Percentiles rank a stretch among this genome's conserved stretches.
These are phyloP conservation scores for Phialocephala subalpina DNA, from an alignment of 2,329 filamentous ascomycete species.

Conservation along the genomic window DNA sequence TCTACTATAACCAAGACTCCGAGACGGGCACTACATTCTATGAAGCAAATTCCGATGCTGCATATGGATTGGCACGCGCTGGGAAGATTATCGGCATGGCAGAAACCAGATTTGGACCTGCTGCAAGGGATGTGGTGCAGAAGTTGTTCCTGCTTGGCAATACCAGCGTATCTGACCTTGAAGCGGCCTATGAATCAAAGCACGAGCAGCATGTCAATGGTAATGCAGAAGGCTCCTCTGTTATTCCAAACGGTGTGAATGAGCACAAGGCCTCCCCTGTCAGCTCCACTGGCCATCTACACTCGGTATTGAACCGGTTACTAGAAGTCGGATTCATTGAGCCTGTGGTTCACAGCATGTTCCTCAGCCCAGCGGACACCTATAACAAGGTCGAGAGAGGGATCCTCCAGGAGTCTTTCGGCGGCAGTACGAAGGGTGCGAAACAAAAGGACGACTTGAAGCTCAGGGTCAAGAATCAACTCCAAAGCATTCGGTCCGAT, in stretches of 20 bases:
- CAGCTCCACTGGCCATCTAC: slow-evolving; percentile 48
- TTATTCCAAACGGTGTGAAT: slow-evolving; percentile 29
- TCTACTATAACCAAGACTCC: slow-evolving; percentile 74
- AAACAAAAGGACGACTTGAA: slow-evolving; percentile 73
- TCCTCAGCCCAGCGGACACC: slow-evolving; percentile 68
- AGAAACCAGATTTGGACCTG: slow-evolving; percentile 75
- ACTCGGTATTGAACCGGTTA: slow-evolving; percentile 53
- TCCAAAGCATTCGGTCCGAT: slow-evolving; percentile 59
- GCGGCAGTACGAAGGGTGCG: slow-evolving; percentile 62
- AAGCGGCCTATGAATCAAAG: slow-evolving; percentile 62
- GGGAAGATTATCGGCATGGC: slow-evolving; percentile 84
- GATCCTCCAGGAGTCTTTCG: slow-evolving; percentile 61
- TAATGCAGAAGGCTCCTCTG: slow-evolving; percentile 30
- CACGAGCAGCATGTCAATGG: slow-evolving; percentile 41
- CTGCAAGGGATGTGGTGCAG: slow-evolving; percentile 77
- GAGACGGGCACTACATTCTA: slow-evolving; percentile 76
- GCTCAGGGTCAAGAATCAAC: slow-evolving; percentile 59
- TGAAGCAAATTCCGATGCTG: slow-evolving; percentile 80
- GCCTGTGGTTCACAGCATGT: slow-evolving; percentile 64
- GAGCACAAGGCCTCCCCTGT: slow-evolving; percentile 11
- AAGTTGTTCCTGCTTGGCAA: slow-evolving; percentile 81
- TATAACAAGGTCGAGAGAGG: slow-evolving; percentile 69
- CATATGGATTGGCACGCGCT: slow-evolving; percentile 82
- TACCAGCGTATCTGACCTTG: slow-evolving; percentile 74
- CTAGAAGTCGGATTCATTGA: slow-evolving; percentile 74